Percentiles rank a stretch among this genome's conserved stretches.
Conservation (phyloP, 2,329 filamentous ascomycete species). For the Penicillium sp. region DNA sequence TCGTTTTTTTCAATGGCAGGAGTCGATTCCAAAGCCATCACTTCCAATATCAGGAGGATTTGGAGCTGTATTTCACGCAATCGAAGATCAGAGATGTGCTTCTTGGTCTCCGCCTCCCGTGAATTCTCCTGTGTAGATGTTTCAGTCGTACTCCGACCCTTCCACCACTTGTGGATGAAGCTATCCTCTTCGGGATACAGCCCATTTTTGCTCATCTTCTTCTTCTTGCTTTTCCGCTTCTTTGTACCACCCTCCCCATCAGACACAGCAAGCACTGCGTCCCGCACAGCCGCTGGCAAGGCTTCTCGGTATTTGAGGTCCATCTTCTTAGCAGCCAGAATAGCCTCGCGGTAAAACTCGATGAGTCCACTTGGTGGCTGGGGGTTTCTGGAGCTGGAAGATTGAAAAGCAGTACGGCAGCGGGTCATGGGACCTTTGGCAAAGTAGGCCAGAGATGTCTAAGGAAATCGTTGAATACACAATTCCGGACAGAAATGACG, state of each 20-base stretch:
- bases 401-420: conserved; percentile 42
- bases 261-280: conserved; percentile 36
- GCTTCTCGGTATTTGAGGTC: conserved; percentile 49
- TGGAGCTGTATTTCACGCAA: conserved; percentile 51
- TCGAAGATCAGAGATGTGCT: conserved; percentile 45
- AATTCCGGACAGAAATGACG: background rate
- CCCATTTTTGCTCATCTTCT: conserved; percentile 48
- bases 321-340: conserved; percentile 48
- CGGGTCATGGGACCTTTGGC: conserved; percentile 52
- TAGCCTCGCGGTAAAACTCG: conserved; percentile 43
- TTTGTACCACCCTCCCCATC: conserved; percentile 34
- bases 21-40: conserved; percentile 43
- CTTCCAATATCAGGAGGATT: conserved; percentile 50
- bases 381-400: conserved; percentile 22
- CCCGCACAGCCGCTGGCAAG: conserved; percentile 41
- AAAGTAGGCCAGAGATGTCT: conserved; percentile 53
- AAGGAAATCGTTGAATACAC: conserved; percentile 12
- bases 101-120: conserved; percentile 41
- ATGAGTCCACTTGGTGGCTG: conserved; percentile 30
- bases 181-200: conserved; percentile 47
- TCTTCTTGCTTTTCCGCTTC: conserved; percentile 39
- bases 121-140: conserved; percentile 24
- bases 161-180: conserved; percentile 49
- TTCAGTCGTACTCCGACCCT: conserved; percentile 31
- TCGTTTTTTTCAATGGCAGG: conserved; percentile 20